Percentiles rank a stretch among this genome's conserved stretches.
phyloP scores from a whole-genome alignment of 306 rosid genomes.

The Prunus davidiana region DNA sequence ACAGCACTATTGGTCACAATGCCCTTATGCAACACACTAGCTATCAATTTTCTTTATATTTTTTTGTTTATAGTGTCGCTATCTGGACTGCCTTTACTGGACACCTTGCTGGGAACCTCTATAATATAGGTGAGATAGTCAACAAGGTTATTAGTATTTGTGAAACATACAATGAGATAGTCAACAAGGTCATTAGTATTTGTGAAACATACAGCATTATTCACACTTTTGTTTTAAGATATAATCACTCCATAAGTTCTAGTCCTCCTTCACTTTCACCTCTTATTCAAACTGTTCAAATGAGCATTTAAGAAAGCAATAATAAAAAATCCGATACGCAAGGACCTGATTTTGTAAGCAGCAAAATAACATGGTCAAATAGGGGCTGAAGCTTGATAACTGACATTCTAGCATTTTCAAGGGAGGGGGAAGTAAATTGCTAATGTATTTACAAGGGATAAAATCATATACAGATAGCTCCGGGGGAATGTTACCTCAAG shows the following conservation, averaged over 20 bases:
- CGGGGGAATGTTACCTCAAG: constrained; percentile 64
- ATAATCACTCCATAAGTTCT: background rate
- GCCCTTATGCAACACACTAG: background rate
- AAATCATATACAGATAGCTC: no score
- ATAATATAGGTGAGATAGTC: no score
- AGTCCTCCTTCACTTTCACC: background rate
- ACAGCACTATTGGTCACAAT: background rate
- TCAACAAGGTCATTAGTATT: no score
- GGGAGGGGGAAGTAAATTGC: background rate
- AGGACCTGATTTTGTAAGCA: background rate
- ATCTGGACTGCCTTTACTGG: no score
- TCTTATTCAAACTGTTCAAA: background rate
- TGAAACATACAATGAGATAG: background rate
- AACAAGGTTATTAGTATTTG: no score
- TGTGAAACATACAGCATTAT: background rate
- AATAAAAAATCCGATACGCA: no score
- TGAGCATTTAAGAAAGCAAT: background rate
- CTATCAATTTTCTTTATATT: background rate
- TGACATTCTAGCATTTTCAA: background rate
- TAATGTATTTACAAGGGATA: background rate
- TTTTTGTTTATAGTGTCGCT: no score
- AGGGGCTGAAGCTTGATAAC: background rate
- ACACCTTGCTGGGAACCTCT: background rate
- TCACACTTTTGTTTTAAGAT: background rate
- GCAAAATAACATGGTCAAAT: background rate